Evolutionary conservation across 2,329 filamentous ascomycete genomes (phyloP), one percentile per base, ranked within the genome.

Genomic region (Neopestalotiopsis sp.): DNA sequence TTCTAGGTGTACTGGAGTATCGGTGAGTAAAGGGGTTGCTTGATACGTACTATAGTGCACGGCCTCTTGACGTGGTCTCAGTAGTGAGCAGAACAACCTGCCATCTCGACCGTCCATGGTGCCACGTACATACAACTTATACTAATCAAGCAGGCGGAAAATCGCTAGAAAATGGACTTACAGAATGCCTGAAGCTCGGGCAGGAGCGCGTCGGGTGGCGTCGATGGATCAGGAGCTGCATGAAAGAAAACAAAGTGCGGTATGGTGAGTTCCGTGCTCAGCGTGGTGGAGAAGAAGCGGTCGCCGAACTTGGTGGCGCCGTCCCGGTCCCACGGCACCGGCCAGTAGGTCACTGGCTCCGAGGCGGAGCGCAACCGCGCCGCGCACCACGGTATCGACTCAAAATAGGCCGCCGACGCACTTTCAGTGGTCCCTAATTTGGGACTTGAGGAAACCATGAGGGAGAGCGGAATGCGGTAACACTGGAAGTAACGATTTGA

Each of bases 1-100:
- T 1, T 83, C 84, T 0, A 87, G 76, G 62, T 65, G 13, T 13
- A 67, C 40, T 52, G 6, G n/a, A 38, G 10, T 38, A 38, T 38
- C 34, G 2, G 34, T 38, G 10, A 38, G 34, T 10, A 38, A 7
- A 38, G 24, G 24, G 24, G 24, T 28, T 38, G 10, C 6, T 38
- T 10, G n/a, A n/a, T n/a, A n/a, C 10, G 6, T 38, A 38, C 10
- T 38, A 38, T 38, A 38, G 34, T 38, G 34, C 34, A 7, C 34
- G 34, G 34, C 34, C 10, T 10, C 34, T 38, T 38, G 34, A 10
- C 6, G 34, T 10, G 34, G 34, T 38, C 34, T 28, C 24, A 28
- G 24, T 28, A 28, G 24, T 28, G 3, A 28, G 34, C 4, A 38
- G 34, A 38, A 7, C 34, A 38, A 38, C 6, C 34, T 38, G 34